Conservation (phyloP, 2,329 filamentous ascomycete species). For the Coniochaeta hoffmannii region DNA sequence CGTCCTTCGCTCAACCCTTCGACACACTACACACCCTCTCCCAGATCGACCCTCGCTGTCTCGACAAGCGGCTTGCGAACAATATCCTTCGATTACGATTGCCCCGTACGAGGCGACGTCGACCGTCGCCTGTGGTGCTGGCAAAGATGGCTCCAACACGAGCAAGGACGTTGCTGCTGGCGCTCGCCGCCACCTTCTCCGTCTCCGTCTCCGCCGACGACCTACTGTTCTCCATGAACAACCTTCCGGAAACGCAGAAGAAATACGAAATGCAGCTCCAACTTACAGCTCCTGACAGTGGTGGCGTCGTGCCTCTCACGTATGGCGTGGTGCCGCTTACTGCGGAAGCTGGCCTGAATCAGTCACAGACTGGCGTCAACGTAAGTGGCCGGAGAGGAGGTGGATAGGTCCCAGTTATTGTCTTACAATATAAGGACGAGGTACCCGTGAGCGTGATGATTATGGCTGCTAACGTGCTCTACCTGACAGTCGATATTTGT, state of each 20-base stretch:
- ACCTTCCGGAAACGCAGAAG: slow-evolving; percentile 30
- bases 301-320: slow-evolving; percentile 18
- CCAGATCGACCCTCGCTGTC: slow-evolving; percentile 4
- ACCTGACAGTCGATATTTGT: slow-evolving; percentile 28
- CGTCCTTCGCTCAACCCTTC: too few species aligned
- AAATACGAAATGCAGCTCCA: slow-evolving; percentile 33
- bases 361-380: slow-evolving; percentile 23
- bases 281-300: slow-evolving; percentile 19
- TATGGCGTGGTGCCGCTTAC: slow-evolving; percentile 39
- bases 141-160: neutral
- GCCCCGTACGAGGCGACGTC: slow-evolving; percentile 25
- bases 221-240: slow-evolving; percentile 21
- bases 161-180: slow-evolving; percentile 24
- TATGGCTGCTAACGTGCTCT: neutral
- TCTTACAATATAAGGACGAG: too few species aligned
- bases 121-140: slow-evolving; percentile 23
- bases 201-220: slow-evolving; percentile 26
- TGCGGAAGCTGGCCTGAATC: slow-evolving; percentile 31
- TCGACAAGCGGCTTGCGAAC: slow-evolving; percentile 3
- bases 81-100: slow-evolving; percentile 1
- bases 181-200: slow-evolving; percentile 22
- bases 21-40: slow-evolving; percentile 9
- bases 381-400: slow-evolving; percentile 22
- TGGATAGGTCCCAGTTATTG: neutral
- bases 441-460: neutral